Evolutionary conservation across 129 eudicot species (phyloP), one percentile per base, ranked within the genome.

Genomic region (Artemisia annua): DNA sequence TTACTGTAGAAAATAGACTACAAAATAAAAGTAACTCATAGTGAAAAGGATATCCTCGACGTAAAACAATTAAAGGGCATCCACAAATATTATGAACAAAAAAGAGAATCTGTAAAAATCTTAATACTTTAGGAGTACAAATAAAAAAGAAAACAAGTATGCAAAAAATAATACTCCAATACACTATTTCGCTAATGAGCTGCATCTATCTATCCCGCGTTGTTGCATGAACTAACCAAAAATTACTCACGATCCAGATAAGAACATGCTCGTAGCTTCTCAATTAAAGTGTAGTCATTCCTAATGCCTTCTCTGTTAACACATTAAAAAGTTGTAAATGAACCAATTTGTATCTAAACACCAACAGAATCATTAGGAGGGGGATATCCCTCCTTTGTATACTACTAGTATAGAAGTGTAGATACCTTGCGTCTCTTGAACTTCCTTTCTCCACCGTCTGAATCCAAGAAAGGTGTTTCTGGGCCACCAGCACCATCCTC

Each of bases 351-450:
- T 39, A 39, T 39, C 10, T 39, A 39, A 69, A 43, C 66, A 56
- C 52, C 39, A 35, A 56, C 13, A 55, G 17, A 18, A 17, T 19
- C 10, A 39, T 7, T 8, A 7, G 10, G 11, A 39, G 46, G 46
- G 44, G 44, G 22, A 20, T 20, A 32, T 32, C 43, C 43, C 43
- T 32, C 1, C 43, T 32, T 32, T 32, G 3, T 5, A 32, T 32
- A 32, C 22, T 18, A 16, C 61, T 17, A 18, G 12, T 56, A n/a
- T 6, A 56, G 3, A 26, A 4, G 14, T 26, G 17, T 39, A 20
- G 24, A 39, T 85, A 92, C 98, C 98, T 89, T 92, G 71, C 67
- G 95, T 76, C 78, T 92, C 62, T 85, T 87, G 48, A 78, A 77
- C 84, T 72, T 83, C 64, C 87, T 84, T 15, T 76, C 85, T 66